Percentiles rank a stretch among this genome's conserved stretches.
Conservation (phyloP, 139 green algal genomes). For the Micromonas pusilla region DNA sequence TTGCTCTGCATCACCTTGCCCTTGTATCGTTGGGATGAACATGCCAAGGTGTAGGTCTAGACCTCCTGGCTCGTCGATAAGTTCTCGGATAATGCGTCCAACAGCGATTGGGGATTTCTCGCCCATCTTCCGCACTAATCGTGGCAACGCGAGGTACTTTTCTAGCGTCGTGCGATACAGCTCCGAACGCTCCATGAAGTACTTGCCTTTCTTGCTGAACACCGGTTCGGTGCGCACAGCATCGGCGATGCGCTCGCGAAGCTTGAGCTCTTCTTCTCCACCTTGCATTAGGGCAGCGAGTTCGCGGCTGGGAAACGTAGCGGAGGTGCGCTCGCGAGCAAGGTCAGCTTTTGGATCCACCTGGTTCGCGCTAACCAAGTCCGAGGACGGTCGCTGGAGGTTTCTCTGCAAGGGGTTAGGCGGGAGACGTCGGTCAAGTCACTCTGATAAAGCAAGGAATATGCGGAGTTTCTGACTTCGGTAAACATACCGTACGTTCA, state of each 20-base stretch:
- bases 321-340: neutral
- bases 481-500: neutral
- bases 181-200: neutral
- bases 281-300: neutral
- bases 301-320: neutral
- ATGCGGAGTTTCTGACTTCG: neutral
- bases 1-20: neutral
- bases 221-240: neutral
- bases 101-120: neutral
- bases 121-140: neutral
- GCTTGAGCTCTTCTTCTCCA: neutral
- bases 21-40: slow-evolving; percentile 24
- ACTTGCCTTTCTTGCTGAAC: slow-evolving; percentile 21
- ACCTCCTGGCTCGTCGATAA: slow-evolving; percentile 21
- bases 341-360: slow-evolving; percentile 1
- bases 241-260: slow-evolving; percentile 9
- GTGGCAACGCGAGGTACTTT: slow-evolving; percentile 17
- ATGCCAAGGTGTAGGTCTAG: slow-evolving; percentile 21
- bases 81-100: slow-evolving; percentile 6
- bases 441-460: neutral
- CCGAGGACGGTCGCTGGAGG: neutral
- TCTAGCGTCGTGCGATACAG: slow-evolving; percentile 5
- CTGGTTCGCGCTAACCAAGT: neutral
- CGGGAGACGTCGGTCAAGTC: neutral
- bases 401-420: neutral